Evolutionary conservation across 169 alveolate species (phyloP).

Genomic region (Neospora caninum): DNA sequence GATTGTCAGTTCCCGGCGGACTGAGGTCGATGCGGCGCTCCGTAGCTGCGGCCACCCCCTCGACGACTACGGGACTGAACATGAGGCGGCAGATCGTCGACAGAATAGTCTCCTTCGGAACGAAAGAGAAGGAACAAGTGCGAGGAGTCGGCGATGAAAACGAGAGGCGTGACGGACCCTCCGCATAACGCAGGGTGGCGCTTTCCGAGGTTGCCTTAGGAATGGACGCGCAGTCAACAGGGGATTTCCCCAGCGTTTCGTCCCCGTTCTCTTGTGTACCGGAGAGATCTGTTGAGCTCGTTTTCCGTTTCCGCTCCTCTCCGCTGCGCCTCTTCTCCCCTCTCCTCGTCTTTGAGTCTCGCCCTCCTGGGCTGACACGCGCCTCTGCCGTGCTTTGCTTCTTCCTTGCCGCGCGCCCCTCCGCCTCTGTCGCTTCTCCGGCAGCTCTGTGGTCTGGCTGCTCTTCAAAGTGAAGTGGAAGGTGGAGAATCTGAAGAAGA

Average conservation of each 20-base stretch:
- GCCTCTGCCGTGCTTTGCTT: background rate
- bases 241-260: too few relatives aligned
- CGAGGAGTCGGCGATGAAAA: too few relatives aligned
- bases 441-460: background rate
- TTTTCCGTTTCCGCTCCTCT: background rate
- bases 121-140: background rate
- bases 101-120: background rate
- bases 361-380: too few relatives aligned
- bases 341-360: background rate
- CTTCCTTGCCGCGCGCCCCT: background rate
- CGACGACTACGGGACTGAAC: slow-evolving; percentile 14
- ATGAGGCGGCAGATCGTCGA: slow-evolving; percentile 8
- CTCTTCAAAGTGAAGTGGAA: slow-evolving; percentile 22
- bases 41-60: background rate
- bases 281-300: background rate
- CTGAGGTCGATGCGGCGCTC: background rate
- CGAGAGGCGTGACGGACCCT: too few relatives aligned
- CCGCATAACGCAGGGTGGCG: too few relatives aligned
- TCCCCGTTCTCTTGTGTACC: too few relatives aligned
- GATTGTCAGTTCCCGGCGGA: slow-evolving; percentile 10
- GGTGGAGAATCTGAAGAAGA: background rate
- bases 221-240: too few relatives aligned
- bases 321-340: background rate
- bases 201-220: too few relatives aligned
- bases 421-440: background rate